Percentiles rank a stretch among this genome's conserved stretches.
Evolutionary conservation across 257 asterid genomes (phyloP).

Genomic region (Plantago elongata): DNA sequence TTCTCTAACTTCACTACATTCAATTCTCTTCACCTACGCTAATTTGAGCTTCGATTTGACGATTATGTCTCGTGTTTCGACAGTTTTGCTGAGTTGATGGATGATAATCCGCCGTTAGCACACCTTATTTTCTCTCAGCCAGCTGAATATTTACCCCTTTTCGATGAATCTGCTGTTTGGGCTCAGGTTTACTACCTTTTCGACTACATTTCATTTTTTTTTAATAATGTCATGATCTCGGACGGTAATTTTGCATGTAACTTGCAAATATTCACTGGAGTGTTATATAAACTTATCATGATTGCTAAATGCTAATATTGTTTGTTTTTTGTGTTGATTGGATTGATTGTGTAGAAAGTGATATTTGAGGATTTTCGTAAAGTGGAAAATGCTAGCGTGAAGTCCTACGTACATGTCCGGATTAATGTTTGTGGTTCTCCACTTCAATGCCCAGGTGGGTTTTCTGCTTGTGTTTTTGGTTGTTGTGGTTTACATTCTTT

Average conservation of each 20-base stretch:
- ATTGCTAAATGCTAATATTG: neutral
- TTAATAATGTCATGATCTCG: neutral
- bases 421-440: constrained; percentile 84
- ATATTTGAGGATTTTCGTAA: constrained; percentile 54
- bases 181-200: constrained; percentile 57
- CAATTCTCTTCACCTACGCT: no score
- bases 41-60: neutral
- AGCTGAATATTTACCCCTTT: constrained; percentile 46
- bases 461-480: constrained; percentile 12
- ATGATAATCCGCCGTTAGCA: constrained; percentile 66
- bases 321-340: constrained; percentile 13
- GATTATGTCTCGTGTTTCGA: neutral
- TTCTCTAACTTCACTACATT: neutral
- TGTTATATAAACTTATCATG: neutral
- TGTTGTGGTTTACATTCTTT: neutral
- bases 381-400: constrained; percentile 59
- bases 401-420: constrained; percentile 70
- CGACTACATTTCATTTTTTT: neutral
- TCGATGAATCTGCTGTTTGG: constrained; percentile 80
- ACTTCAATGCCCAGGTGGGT: constrained; percentile 87
- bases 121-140: constrained; percentile 76
- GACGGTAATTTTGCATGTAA: neutral
- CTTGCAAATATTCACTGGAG: no score
- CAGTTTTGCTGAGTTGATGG: constrained; percentile 85
- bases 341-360: constrained; percentile 46